These are phyloP conservation scores for Blechomonas ayalai DNA, from an alignment of 208 protist species.

Conservation along the genomic window DNA sequence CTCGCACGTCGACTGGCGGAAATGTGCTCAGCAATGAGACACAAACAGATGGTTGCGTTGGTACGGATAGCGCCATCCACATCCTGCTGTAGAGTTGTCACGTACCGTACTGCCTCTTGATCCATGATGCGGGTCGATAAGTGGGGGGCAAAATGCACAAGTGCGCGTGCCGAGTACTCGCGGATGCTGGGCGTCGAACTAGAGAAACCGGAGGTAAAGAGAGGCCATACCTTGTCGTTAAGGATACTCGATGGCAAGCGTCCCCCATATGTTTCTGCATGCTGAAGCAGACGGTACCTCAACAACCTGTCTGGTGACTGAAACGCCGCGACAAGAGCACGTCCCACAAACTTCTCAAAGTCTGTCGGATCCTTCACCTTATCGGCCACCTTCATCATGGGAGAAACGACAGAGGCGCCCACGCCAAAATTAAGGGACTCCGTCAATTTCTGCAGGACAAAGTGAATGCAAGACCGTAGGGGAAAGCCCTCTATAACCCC, in stretches of 20 bases:
- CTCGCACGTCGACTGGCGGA: constrained; percentile 26
- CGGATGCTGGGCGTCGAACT: constrained; percentile 47
- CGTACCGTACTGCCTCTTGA: constrained; percentile 42
- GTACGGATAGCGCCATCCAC: constrained; percentile 67
- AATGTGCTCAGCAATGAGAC: constrained; percentile 47
- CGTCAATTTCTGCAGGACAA: constrained; percentile 49
- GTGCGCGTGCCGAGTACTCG: constrained; percentile 60
- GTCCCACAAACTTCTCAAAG: constrained; percentile 43
- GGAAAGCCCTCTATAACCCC: constrained; percentile 40
- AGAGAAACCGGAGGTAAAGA: constrained; percentile 59
- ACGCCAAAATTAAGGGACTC: constrained; percentile 43
- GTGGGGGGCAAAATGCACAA: constrained; percentile 60
- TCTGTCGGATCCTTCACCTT: constrained; percentile 20
- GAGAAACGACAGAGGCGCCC: constrained; percentile 31
- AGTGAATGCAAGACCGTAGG: constrained; percentile 35
- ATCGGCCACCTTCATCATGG: constrained; percentile 48
- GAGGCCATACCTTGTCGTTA: constrained; percentile 61
- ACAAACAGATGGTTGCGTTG: constrained; percentile 83
- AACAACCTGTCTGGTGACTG: constrained; percentile 43
- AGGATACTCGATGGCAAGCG: constrained; percentile 26
- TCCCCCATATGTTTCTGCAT: constrained; percentile 29
- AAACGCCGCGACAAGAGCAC: constrained; percentile 57
- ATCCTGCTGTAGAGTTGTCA: constrained; percentile 67
- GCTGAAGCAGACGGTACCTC: constrained; percentile 58
- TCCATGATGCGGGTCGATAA: constrained; percentile 34